A percentile compares a stretch with the other conserved stretches of the same genome.
These are phyloP conservation scores for Pezicula carpinea DNA, from an alignment of 2,329 filamentous ascomycete genomes.

Conservation along the genomic window DNA sequence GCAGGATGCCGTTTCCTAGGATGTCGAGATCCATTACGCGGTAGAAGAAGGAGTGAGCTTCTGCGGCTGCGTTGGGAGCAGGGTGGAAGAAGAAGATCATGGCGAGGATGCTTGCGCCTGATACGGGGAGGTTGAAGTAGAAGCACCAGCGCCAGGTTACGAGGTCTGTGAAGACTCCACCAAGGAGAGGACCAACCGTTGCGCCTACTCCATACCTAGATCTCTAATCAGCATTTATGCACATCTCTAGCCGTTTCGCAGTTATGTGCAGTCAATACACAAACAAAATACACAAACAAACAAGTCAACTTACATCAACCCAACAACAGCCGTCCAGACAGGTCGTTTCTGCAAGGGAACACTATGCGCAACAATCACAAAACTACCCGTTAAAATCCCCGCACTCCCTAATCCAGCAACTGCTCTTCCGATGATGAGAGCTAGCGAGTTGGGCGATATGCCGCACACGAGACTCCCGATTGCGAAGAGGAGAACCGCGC, in stretches of 20 bases:
- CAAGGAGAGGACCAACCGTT: slow-evolving; percentile 24
- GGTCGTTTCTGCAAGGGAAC: slow-evolving; percentile 25
- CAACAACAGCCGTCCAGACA: slow-evolving; percentile 26
- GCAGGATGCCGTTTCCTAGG: background rate
- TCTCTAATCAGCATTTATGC: slow-evolving; percentile 7
- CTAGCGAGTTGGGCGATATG: slow-evolving; percentile 25
- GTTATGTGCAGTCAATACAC: too few species aligned
- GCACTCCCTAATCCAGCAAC: slow-evolving; percentile 27
- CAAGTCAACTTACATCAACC: slow-evolving; percentile 16
- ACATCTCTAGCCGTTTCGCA: too few species aligned
- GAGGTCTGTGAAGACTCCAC: slow-evolving; percentile 26
- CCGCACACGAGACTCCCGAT: slow-evolving; percentile 28
- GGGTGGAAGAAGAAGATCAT: slow-evolving; percentile 30
- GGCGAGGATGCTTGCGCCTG: slow-evolving; percentile 29
- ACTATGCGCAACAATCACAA: slow-evolving; percentile 35
- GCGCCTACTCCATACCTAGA: slow-evolving; percentile 6
- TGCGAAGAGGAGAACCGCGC: slow-evolving; percentile 26
- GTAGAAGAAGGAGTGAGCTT: slow-evolving; percentile 26
- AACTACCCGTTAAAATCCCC: slow-evolving; percentile 32
- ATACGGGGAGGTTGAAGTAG: slow-evolving; percentile 38
- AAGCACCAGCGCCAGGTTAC: slow-evolving; percentile 30
- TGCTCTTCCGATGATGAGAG: slow-evolving; percentile 29
- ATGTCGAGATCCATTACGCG: slow-evolving; percentile 17
- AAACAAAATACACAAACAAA: background rate
- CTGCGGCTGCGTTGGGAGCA: slow-evolving; percentile 33